These are phyloP conservation scores for Lophium mytilinum DNA, from an alignment of 495 filamentous ascomycete genomes.

Conservation along the genomic window DNA sequence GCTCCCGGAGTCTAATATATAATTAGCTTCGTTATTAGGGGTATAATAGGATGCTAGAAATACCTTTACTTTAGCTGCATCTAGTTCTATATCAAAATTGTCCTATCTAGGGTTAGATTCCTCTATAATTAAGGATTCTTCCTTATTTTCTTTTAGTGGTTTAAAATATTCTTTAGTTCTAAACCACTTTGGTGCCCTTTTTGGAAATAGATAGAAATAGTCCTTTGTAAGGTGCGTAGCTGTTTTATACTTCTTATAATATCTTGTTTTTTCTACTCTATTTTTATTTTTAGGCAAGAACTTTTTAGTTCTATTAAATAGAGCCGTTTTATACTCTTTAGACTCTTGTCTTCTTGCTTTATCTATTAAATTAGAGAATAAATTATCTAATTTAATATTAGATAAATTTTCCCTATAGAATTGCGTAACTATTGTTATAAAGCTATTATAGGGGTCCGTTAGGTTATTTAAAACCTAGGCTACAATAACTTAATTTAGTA, in stretches of 20 bases:
- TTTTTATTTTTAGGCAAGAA: not conserved
- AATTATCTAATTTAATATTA: constrained; percentile 2
- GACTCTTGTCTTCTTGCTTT: not conserved
- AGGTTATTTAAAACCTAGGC: not conserved
- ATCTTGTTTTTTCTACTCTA: not conserved
- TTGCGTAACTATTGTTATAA: not conserved
- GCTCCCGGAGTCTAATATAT: not conserved
- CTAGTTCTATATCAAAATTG: too few species aligned
- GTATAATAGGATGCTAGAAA: not conserved
- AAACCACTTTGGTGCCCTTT: not conserved
- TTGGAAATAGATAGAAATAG: not conserved
- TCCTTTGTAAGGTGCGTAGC: not conserved
- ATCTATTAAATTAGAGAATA: constrained; percentile 5
- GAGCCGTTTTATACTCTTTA: not conserved
- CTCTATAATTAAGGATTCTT: too few species aligned
- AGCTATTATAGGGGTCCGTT: not conserved
- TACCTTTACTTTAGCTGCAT: too few species aligned
- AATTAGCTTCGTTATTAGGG: not conserved
- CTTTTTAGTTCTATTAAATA: constrained; percentile 4
- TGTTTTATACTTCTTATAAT: not conserved
- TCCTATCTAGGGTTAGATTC: too few species aligned
- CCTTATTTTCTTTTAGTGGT: too few species aligned
- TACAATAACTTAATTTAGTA: not conserved
- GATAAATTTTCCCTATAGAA: not conserved
- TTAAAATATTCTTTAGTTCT: too few species aligned